phyloP scores from a whole-genome alignment of 495 filamentous ascomycete species.

The Aspergillus asperescens region DNA sequence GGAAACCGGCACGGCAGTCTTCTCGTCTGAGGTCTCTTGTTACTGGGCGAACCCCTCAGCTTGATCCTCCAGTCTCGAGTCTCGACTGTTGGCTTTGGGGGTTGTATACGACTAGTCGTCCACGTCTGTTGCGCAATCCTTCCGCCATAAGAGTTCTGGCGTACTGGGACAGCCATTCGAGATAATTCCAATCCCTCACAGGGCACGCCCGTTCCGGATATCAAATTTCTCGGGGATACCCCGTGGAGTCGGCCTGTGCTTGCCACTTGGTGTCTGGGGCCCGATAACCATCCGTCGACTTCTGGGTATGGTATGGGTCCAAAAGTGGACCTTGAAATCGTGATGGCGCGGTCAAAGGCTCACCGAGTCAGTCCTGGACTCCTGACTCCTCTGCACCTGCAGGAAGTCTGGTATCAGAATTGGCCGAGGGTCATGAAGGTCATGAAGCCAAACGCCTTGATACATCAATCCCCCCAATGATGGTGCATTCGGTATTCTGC shows the following conservation, averaged over 20 bases:
- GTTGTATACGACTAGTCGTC: no score
- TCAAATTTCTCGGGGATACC: background rate
- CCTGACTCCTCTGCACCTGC: no score
- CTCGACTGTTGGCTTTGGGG: no score
- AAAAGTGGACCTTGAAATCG: background rate
- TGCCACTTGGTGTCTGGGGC: no score
- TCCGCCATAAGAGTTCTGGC: no score
- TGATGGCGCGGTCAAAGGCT: background rate
- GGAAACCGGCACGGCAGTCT: conserved; percentile 15
- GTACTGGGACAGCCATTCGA: no score
- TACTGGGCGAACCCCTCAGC: background rate
- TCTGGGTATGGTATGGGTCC: conserved; percentile 1
- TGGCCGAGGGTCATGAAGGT: background rate
- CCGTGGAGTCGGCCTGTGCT: conserved; percentile 6
- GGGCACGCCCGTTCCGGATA: background rate
- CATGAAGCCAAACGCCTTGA: background rate
- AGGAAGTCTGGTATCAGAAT: background rate
- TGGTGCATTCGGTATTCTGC: conserved; percentile 1
- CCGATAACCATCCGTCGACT: no score
- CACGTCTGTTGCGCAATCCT: no score
- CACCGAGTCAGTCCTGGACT: no score
- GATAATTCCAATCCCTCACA: no score
- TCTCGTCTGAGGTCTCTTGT: background rate
- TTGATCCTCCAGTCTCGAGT: no score
- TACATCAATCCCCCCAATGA: background rate